These are phyloP conservation scores for Amaranthus tricolor DNA, from an alignment of 179 eudicot species.

Conservation along the genomic window DNA sequence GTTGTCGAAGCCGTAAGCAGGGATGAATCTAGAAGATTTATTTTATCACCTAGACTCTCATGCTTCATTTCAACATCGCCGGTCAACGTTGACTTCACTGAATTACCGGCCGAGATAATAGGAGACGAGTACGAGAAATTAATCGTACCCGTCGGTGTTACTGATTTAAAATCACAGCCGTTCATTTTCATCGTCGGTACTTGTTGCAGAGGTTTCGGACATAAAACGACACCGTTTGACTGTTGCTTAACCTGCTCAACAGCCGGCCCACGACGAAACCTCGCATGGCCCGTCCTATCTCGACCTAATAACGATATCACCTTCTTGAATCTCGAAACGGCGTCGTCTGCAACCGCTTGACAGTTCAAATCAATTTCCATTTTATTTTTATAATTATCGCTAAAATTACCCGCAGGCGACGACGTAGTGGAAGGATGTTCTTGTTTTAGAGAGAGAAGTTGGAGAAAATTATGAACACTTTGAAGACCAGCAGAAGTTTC, in stretches of 20 bases:
- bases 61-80: slow-evolving; percentile 40
- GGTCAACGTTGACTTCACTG: slow-evolving; percentile 66
- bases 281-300: slow-evolving; percentile 75
- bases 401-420: neutral
- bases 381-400: too few relatives aligned
- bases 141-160: slow-evolving; percentile 33
- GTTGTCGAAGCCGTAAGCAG: slow-evolving; percentile 12
- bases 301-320: slow-evolving; percentile 76
- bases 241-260: neutral
- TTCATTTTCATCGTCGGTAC: slow-evolving; percentile 26
- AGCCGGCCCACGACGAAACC: slow-evolving; percentile 52
- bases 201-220: slow-evolving; percentile 76
- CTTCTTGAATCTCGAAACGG: slow-evolving; percentile 62
- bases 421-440: neutral
- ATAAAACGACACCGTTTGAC: slow-evolving; percentile 36
- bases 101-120: slow-evolving; percentile 42
- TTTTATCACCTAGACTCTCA: neutral
- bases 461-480: slow-evolving; percentile 64
- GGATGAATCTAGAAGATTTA: neutral
- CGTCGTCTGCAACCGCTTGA: slow-evolving; percentile 55
- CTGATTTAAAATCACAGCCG: slow-evolving; percentile 9
- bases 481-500: slow-evolving; percentile 76
- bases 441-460: slow-evolving; percentile 39
- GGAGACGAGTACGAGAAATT: slow-evolving; percentile 59
- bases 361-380: slow-evolving; percentile 41